phyloP scores from a whole-genome alignment of 116 monocot genomes.

The Posidonia oceanica region DNA sequence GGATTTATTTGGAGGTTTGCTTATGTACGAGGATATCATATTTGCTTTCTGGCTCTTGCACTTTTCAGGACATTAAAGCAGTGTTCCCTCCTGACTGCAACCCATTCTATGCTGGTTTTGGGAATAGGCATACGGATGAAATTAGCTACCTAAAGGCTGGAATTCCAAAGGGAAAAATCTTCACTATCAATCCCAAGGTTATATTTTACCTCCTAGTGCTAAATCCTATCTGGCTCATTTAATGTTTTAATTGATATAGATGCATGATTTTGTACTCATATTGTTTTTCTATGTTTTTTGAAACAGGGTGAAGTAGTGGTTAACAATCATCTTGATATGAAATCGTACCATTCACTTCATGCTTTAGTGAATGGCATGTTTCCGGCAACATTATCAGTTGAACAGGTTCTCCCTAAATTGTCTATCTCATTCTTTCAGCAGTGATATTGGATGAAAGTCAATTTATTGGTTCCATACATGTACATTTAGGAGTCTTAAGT shows the following conservation, averaged over 20 bases:
- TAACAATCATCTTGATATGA: too few relatives aligned
- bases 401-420: too few relatives aligned
- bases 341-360: too few relatives aligned
- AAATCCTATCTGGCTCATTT: not conserved
- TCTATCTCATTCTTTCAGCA: too few relatives aligned
- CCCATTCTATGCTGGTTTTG: slow-evolving; percentile 98
- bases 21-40: not conserved
- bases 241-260: not conserved
- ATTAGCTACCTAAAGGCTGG: slow-evolving; percentile 89
- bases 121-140: slow-evolving; percentile 92
- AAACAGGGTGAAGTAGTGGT: too few relatives aligned
- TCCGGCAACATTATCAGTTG: too few relatives aligned
- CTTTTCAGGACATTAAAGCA: slow-evolving; percentile 61
- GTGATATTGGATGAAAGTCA: too few relatives aligned
- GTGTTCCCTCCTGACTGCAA: slow-evolving; percentile 77
- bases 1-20: not conserved
- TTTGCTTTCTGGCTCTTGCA: not conserved
- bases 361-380: too few relatives aligned
- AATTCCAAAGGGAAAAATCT: slow-evolving; percentile 84
- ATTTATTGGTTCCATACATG: not conserved
- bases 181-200: slow-evolving; percentile 91
- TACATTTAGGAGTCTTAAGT: not conserved
- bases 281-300: too few relatives aligned
- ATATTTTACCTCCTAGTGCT: not conserved
- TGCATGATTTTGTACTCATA: not conserved